phyloP scores from a whole-genome alignment of 129 eudicot genomes.

The Saussurea involucrata region DNA sequence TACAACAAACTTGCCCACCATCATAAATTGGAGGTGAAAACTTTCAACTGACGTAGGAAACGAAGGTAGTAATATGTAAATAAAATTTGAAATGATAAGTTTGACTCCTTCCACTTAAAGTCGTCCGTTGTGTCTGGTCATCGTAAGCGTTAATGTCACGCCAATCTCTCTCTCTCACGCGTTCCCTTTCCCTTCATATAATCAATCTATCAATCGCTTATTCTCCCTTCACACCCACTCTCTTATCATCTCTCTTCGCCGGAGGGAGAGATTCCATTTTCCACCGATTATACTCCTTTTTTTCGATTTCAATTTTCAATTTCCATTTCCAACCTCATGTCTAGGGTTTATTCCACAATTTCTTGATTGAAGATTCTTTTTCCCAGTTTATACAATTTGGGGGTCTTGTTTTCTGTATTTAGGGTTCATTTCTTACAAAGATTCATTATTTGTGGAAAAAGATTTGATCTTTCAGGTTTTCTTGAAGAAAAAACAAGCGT shows the following conservation, averaged over 20 bases:
- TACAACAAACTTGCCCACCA: not conserved
- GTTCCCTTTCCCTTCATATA: constrained; percentile 34
- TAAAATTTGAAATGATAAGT: constrained; percentile 1
- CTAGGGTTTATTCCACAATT: constrained; percentile 9
- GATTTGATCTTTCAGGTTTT: not conserved
- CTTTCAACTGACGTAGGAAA: not conserved
- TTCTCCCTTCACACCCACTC: constrained; percentile 9
- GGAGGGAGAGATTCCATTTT: constrained; percentile 29
- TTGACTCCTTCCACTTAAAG: constrained; percentile 26
- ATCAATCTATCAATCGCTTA: not conserved
- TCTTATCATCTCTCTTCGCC: constrained; percentile 17
- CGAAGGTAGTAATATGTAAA: constrained; percentile 8
- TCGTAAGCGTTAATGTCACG: constrained; percentile 36
- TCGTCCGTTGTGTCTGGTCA: constrained; percentile 32
- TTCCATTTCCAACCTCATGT: not conserved
- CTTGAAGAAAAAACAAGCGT: not conserved
- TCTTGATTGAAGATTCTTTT: constrained; percentile 28
- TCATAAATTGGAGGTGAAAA: not conserved
- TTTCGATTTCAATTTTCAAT: constrained; percentile 2
- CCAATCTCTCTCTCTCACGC: constrained; percentile 31
- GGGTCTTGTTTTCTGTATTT: not conserved
- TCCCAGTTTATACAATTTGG: constrained; percentile 18
- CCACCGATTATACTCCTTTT: constrained; percentile 16
- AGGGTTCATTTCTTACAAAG: constrained; percentile 10
- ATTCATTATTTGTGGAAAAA: not conserved